These are phyloP conservation scores for Oemleria cerasiformis DNA, from an alignment of 306 rosid species.

Conservation along the genomic window DNA sequence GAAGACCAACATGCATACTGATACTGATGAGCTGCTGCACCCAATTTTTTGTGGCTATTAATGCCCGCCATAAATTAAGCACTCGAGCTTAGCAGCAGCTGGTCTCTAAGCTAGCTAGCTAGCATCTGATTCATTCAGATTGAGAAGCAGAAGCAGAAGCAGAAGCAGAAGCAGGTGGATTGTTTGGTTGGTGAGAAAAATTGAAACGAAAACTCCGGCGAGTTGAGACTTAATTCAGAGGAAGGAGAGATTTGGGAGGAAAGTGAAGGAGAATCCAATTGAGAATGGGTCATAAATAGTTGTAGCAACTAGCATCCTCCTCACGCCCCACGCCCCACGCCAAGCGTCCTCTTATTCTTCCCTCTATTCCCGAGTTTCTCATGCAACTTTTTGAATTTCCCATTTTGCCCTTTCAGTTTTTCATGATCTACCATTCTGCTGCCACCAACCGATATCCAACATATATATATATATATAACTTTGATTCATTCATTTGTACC, in stretches of 20 bases:
- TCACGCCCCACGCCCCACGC: too few species aligned
- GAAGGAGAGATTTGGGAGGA: slow-evolving; percentile 1
- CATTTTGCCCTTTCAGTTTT: slow-evolving; percentile 32
- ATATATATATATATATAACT: too few species aligned
- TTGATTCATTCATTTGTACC: too few species aligned
- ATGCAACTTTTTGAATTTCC: slow-evolving; percentile 69
- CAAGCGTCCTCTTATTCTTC: slow-evolving; percentile 46
- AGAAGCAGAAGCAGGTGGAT: not conserved
- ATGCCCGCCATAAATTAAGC: not conserved
- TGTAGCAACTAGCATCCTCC: not conserved
- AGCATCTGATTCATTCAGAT: not conserved
- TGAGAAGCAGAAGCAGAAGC: not conserved
- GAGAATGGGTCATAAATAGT: slow-evolving; percentile 52
- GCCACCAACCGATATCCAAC: not conserved
- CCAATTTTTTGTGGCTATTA: not conserved
- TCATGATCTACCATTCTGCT: too few species aligned
- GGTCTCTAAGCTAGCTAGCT: too few species aligned
- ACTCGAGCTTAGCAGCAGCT: too few species aligned
- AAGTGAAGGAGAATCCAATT: not conserved
- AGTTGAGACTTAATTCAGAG: too few species aligned
- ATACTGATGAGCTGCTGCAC: not conserved
- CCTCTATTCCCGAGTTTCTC: slow-evolving; percentile 43
- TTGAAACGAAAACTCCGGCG: too few species aligned
- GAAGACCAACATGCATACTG: slow-evolving; percentile 28
- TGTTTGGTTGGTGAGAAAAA: slow-evolving; percentile 1